Percentiles rank a stretch among this genome's conserved stretches.
Evolutionary conservation across 2,329 filamentous ascomycete genomes (phyloP).

Genomic region (Trichoderma atrobrunneum): DNA sequence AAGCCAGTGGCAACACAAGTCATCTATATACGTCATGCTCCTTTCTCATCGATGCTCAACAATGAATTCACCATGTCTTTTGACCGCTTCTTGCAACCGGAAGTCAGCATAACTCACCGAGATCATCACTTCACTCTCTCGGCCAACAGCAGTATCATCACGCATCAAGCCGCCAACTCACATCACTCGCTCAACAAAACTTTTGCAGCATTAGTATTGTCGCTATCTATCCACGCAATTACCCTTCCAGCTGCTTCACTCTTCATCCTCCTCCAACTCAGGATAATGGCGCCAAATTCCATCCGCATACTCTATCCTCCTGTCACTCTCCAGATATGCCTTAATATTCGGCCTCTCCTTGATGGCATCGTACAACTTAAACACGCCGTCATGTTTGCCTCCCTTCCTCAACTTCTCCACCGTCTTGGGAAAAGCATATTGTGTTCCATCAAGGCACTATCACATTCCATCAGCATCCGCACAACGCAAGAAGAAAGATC

Average conservation of each 20-base stretch:
- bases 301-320: conserved; percentile 57
- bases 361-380: conserved; percentile 62
- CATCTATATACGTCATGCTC: too few species aligned
- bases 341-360: conserved; percentile 62
- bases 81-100: neutral
- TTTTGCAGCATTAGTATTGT: neutral
- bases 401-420: conserved; percentile 52
- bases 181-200: neutral
- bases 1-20: neutral
- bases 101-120: neutral
- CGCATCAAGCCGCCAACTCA: neutral
- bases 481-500: neutral
- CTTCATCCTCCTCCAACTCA: conserved; percentile 58
- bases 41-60: neutral
- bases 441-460: conserved; percentile 55
- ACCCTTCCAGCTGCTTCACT: neutral
- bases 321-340: conserved; percentile 65
- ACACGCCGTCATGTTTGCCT: conserved; percentile 59
- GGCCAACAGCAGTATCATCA: neutral
- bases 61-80: neutral
- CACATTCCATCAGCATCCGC: neutral
- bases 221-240: neutral
- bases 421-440: conserved; percentile 69
- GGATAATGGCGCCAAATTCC: conserved; percentile 72
- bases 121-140: neutral